These are phyloP conservation scores for Terana coerulea DNA, from an alignment of 768 basidiomycete genomes.

Conservation along the genomic window DNA sequence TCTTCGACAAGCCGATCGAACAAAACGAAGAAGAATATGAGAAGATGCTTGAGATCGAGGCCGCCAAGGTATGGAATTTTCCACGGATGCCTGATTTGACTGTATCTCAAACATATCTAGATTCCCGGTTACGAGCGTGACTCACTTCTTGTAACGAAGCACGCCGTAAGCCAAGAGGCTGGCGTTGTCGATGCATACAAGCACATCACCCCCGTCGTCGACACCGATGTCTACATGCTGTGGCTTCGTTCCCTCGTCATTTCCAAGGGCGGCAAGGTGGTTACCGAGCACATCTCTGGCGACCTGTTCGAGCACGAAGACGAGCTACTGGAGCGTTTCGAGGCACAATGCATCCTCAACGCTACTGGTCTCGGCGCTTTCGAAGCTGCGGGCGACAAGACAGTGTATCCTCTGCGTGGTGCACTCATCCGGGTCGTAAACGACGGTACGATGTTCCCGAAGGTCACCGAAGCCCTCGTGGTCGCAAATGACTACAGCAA, in stretches of 20 bases:
- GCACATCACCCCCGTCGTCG: slow-evolving; percentile 31
- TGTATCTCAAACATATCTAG: too few species aligned
- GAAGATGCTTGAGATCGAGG: slow-evolving; percentile 27
- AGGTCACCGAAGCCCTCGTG: slow-evolving; percentile 29
- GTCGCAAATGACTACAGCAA: slow-evolving; percentile 30
- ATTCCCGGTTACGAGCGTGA: slow-evolving; percentile 24
- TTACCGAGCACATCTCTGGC: slow-evolving; percentile 29
- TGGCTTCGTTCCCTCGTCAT: slow-evolving; percentile 27
- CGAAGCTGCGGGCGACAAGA: slow-evolving; percentile 32
- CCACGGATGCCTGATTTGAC: not conserved
- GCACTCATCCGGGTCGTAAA: slow-evolving; percentile 29
- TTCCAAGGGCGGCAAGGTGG: slow-evolving; percentile 27
- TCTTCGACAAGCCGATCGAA: slow-evolving; percentile 27
- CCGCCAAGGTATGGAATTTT: slow-evolving; percentile 1
- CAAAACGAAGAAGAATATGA: slow-evolving; percentile 26
- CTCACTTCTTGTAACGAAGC: slow-evolving; percentile 21
- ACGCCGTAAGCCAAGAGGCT: slow-evolving; percentile 24
- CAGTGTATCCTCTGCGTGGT: slow-evolving; percentile 35
- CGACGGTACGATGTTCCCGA: slow-evolving; percentile 33
- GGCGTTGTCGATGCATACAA: slow-evolving; percentile 36
- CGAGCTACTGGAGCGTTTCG: slow-evolving; percentile 23
- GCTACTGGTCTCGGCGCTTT: slow-evolving; percentile 31
- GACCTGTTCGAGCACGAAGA: slow-evolving; percentile 27
- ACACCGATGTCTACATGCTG: slow-evolving; percentile 34
- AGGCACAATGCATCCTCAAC: slow-evolving; percentile 32